Base-by-base conservation (phyloP, 2,329 filamentous ascomycete species). In the Albophoma yamanashiensis region DNA sequence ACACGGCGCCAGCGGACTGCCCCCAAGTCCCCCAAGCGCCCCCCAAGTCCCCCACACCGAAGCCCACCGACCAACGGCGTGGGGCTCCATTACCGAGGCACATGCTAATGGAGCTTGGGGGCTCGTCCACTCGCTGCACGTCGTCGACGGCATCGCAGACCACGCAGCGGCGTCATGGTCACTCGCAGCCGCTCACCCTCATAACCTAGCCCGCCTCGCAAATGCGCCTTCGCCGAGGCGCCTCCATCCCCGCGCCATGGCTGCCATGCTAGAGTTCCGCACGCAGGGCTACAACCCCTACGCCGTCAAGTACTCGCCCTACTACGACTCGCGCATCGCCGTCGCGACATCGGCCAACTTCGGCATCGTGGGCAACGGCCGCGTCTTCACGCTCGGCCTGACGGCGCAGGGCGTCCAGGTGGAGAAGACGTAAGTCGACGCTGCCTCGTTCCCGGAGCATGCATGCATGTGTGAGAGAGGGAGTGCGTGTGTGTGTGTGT, bases 241-340 rank as follows among this genome's bases (percentile, higher is more conserved):
- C 36, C 27, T 45, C 17, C 31, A 43, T 22, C 27, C 57, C 53
- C 62, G 63, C 63, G 66, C 62, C 60, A 78, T 78, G 76, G 75
- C 76, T 74, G 78, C 79, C 71, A 97, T 97, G 92, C 87, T 97
- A 68, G 92, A 97, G 76, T 97, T 90, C 77, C 89, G 90, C 64
- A 97, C 94, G 27, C 83, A 91, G 71, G 94, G 94, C 69, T 97
- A 86, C 82, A 96, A 97, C 75, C 92, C 92, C 69, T 97, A 96
- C 77, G 91, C 90, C 67, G 92, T 97, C 75, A 96, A 97, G 77
- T 99, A 97, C 81, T 97, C 93, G 60, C 94, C 94, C 8, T 99
- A 97, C 79, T 96, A 95, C 78, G 94, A 97, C 78, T 94, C 90
- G 65, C 87, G 92, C 64, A 86, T 99, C 64, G 93, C 93, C 60